Conservation (phyloP, 495 filamentous ascomycete genomes). For the Penicillium steckii region DNA sequence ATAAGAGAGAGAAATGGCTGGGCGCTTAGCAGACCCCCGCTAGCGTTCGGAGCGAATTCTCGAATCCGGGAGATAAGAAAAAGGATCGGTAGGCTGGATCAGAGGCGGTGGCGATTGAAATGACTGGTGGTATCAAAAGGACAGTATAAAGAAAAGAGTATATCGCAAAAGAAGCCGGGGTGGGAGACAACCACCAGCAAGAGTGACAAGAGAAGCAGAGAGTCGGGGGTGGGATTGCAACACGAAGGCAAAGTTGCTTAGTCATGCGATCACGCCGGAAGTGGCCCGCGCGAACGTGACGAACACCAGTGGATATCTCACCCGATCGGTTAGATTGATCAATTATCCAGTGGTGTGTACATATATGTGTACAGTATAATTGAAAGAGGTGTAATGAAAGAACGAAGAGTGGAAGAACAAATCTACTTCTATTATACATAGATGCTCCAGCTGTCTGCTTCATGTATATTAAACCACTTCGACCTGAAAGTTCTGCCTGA, state of each 20-base stretch:
- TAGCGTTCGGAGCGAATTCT: slow-evolving; percentile 11
- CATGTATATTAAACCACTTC: not conserved
- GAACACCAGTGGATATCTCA: not conserved
- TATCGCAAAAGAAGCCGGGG: not conserved
- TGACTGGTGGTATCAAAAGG: slow-evolving; percentile 11
- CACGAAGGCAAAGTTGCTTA: slow-evolving; percentile 10
- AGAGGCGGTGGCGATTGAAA: slow-evolving; percentile 4
- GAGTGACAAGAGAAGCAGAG: slow-evolving; percentile 7
- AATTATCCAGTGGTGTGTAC: too few species aligned
- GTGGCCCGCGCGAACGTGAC: slow-evolving; percentile 6
- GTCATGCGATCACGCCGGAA: slow-evolving; percentile 16
- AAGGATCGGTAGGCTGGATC: not conserved
- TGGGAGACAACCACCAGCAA: slow-evolving; percentile 10
- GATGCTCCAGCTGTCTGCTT: not conserved
- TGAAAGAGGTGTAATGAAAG: too few species aligned
- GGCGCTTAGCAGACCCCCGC: slow-evolving; percentile 13
- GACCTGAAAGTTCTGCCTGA: slow-evolving; percentile 7
- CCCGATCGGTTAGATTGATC: not conserved
- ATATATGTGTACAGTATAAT: too few species aligned
- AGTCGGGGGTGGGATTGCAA: slow-evolving; percentile 1
- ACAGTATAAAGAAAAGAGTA: slow-evolving; percentile 1
- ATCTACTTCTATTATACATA: not conserved
- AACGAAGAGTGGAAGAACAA: too few species aligned
- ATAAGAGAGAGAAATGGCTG: too few species aligned
- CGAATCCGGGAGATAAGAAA: slow-evolving; percentile 2